Evolutionary conservation across 805 yeast species (phyloP).

Genomic region (Komagataella pastoris): DNA sequence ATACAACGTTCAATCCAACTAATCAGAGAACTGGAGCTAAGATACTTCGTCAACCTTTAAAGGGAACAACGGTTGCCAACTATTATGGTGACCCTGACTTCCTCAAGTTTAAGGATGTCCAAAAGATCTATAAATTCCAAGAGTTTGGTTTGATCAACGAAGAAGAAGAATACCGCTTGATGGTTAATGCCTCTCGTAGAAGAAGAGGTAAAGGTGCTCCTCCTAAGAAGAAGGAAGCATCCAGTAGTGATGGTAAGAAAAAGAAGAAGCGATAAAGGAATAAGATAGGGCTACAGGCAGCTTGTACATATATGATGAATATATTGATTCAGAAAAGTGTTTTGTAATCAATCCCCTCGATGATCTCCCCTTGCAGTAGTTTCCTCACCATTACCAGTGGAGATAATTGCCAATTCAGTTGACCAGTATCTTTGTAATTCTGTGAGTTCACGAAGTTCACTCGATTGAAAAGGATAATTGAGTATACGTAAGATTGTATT

Average conservation of each 20-base stretch:
- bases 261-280: slow-evolving; percentile 5
- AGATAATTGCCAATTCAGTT: slow-evolving; percentile 8
- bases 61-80: slow-evolving; percentile 55
- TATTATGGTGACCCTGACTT: slow-evolving; percentile 70
- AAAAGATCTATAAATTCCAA: slow-evolving; percentile 34
- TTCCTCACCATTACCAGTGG: slow-evolving; percentile 8
- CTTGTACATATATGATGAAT: neutral
- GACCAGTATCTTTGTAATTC: slow-evolving; percentile 5
- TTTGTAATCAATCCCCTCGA: slow-evolving; percentile 16
- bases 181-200: slow-evolving; percentile 51
- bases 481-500: slow-evolving; percentile 13
- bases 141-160: slow-evolving; percentile 43
- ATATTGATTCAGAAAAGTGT: slow-evolving; percentile 12
- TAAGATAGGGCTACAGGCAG: neutral
- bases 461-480: slow-evolving; percentile 15
- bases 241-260: slow-evolving; percentile 27
- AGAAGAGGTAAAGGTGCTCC: slow-evolving; percentile 89
- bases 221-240: slow-evolving; percentile 47
- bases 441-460: slow-evolving; percentile 2
- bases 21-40: slow-evolving; percentile 60
- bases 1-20: slow-evolving; percentile 57
- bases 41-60: slow-evolving; percentile 50
- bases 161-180: slow-evolving; percentile 55
- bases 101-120: slow-evolving; percentile 49
- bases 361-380: slow-evolving; percentile 15